Evolutionary conservation across 1,284 basidiomycete species (phyloP).

Genomic region (Trichosporon ovoides): DNA sequence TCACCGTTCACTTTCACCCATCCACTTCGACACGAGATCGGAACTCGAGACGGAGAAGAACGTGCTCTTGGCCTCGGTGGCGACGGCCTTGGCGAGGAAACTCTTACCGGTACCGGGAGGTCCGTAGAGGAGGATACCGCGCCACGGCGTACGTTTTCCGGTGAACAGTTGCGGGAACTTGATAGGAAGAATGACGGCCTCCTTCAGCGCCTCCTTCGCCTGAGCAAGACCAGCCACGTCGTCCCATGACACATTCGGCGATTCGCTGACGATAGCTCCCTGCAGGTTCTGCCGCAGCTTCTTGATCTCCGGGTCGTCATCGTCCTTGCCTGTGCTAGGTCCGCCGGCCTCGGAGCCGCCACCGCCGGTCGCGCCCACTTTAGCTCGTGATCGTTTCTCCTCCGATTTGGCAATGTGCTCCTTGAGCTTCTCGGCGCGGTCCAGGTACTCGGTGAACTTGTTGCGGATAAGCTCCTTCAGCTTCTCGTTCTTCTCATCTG

Average conservation of each 20-base stretch:
- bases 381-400: conserved; percentile 68
- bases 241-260: conserved; percentile 95
- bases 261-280: conserved; percentile 86
- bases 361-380: conserved; percentile 71
- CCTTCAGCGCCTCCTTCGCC: conserved; percentile 93
- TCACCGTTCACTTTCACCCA: conserved; percentile 93
- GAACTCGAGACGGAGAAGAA: conserved; percentile 95
- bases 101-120: conserved; percentile 91
- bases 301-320: conserved; percentile 86
- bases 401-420: conserved; percentile 62
- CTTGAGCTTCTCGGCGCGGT: conserved; percentile 88
- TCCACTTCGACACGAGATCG: conserved; percentile 98
- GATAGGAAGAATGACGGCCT: conserved; percentile 97
- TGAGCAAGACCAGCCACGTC: conserved; percentile 93
- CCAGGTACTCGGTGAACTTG: conserved; percentile 90
- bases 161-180: conserved; percentile 98
- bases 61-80: conserved; percentile 96
- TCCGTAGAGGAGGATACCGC: conserved; percentile 90
- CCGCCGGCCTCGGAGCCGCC: conserved; percentile 59
- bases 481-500: conserved; percentile 95
- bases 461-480: conserved; percentile 79
- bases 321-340: conserved; percentile 66
- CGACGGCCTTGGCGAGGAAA: conserved; percentile 94
- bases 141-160: conserved; percentile 95
- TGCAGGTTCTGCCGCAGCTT: conserved; percentile 85